Evolutionary conservation across 495 filamentous ascomycete species (phyloP).

Genomic region (Lepidopterella palustris): DNA sequence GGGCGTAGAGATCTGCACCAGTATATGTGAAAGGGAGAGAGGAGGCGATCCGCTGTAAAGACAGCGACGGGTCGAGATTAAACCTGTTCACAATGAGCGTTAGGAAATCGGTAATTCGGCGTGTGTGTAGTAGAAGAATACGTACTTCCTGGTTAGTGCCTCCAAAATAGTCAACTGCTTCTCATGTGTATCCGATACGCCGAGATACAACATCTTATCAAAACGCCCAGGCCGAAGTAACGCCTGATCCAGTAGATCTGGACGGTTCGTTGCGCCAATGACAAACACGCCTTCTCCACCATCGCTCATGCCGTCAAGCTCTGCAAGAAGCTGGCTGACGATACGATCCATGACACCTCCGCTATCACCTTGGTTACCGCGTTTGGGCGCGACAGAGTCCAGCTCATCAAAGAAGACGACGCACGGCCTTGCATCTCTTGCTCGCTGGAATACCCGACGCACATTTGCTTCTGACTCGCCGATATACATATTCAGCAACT

Average conservation of each 20-base stretch:
- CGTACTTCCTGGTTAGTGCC: slow-evolving; percentile 85
- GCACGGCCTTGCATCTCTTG: slow-evolving; percentile 89
- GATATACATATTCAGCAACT: slow-evolving; percentile 98
- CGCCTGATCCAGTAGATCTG: slow-evolving; percentile 88
- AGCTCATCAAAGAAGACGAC: slow-evolving; percentile 99
- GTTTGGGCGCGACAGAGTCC: slow-evolving; percentile 93
- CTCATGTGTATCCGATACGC: slow-evolving; percentile 91
- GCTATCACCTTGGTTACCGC: slow-evolving; percentile 95
- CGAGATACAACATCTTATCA: slow-evolving; percentile 98
- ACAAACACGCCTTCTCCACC: slow-evolving; percentile 92
- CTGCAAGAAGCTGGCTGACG: slow-evolving; percentile 88
- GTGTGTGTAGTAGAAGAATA: slow-evolving; percentile 16
- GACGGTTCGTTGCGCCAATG: slow-evolving; percentile 92
- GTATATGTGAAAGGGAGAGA: slow-evolving; percentile 91
- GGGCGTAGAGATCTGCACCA: slow-evolving; percentile 90
- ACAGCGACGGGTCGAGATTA: slow-evolving; percentile 67
- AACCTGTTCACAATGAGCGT: slow-evolving; percentile 50
- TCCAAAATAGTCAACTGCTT: slow-evolving; percentile 94
- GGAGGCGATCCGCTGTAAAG: slow-evolving; percentile 66
- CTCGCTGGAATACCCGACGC: slow-evolving; percentile 88
- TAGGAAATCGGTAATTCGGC: slow-evolving; percentile 1
- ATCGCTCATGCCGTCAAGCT: slow-evolving; percentile 95
- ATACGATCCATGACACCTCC: slow-evolving; percentile 99
- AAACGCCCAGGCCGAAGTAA: slow-evolving; percentile 87
- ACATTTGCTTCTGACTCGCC: slow-evolving; percentile 98